Conservation (phyloP, 2,329 filamentous ascomycete genomes). For the Beauveria pseudobassiana region DNA sequence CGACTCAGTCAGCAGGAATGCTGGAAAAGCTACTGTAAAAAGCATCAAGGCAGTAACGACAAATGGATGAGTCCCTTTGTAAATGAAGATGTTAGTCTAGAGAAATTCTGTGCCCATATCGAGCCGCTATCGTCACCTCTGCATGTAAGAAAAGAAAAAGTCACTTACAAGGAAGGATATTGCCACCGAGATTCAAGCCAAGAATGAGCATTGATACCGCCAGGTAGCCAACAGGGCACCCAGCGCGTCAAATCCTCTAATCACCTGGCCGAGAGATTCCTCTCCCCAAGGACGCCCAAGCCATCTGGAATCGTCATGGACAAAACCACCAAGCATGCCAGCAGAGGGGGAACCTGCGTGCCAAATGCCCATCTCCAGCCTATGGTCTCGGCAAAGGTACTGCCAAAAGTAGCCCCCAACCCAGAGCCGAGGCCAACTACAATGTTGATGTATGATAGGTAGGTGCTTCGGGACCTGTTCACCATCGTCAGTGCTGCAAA, state of each 20-base stretch:
- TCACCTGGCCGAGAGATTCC: conserved; percentile 38
- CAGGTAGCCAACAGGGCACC: conserved; percentile 47
- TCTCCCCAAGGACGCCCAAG: conserved; percentile 40
- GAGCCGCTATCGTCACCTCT: neutral
- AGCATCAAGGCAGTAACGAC: conserved; percentile 44
- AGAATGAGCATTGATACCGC: conserved; percentile 52
- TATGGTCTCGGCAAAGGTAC: conserved; percentile 59
- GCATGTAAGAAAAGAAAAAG: neutral
- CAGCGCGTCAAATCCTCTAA: conserved; percentile 48
- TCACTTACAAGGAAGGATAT: conserved; percentile 46
- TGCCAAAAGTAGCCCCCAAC: conserved; percentile 61
- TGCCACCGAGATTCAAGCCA: conserved; percentile 55
- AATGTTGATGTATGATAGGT: conserved; percentile 65
- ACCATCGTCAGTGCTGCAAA: neutral
- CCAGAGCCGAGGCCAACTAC: conserved; percentile 50
- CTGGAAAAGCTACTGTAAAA: conserved; percentile 39
- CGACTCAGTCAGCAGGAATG: conserved; percentile 46
- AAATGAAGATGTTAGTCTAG: conserved; percentile 6
- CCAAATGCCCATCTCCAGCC: conserved; percentile 71
- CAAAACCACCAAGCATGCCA: conserved; percentile 38
- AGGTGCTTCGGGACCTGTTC: conserved; percentile 49
- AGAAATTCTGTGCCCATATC: neutral
- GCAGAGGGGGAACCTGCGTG: conserved; percentile 47
- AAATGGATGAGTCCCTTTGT: conserved; percentile 48
- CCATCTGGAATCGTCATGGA: conserved; percentile 41